phyloP scores from a whole-genome alignment of 1,284 basidiomycete genomes.

The Cutaneotrichosporon sp. region DNA sequence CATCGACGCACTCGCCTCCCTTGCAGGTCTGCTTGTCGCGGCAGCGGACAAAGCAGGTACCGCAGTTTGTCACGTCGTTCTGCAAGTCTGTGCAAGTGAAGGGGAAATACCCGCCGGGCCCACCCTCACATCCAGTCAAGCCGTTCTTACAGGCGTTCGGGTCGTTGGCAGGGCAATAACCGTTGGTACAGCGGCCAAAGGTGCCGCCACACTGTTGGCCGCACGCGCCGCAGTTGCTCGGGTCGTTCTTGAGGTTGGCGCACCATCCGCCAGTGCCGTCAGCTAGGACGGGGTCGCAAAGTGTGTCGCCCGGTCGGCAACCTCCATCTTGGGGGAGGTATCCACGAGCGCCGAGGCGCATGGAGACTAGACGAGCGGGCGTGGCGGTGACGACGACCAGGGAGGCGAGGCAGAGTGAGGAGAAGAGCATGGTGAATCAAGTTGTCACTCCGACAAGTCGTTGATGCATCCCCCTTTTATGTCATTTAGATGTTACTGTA shows the following conservation, averaged over 20 bases:
- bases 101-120: not conserved
- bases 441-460: not conserved
- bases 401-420: not conserved
- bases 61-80: not conserved
- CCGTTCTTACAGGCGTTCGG: not conserved
- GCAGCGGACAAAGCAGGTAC: not conserved
- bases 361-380: not conserved
- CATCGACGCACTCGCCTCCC: not conserved
- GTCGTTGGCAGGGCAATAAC: not conserved
- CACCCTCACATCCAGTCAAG: not conserved
- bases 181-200: not conserved
- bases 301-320: not conserved
- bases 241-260: not conserved
- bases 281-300: not conserved
- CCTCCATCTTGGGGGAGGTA: not conserved
- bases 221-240: not conserved
- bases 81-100: not conserved
- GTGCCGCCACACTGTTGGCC: not conserved
- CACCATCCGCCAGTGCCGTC: not conserved
- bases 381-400: not conserved
- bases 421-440: not conserved
- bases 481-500: not conserved
- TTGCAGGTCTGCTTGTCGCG: not conserved
- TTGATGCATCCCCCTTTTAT: too few species aligned
- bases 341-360: not conserved